Conservation (phyloP, 257 asterid species). For the Plantago major region DNA sequence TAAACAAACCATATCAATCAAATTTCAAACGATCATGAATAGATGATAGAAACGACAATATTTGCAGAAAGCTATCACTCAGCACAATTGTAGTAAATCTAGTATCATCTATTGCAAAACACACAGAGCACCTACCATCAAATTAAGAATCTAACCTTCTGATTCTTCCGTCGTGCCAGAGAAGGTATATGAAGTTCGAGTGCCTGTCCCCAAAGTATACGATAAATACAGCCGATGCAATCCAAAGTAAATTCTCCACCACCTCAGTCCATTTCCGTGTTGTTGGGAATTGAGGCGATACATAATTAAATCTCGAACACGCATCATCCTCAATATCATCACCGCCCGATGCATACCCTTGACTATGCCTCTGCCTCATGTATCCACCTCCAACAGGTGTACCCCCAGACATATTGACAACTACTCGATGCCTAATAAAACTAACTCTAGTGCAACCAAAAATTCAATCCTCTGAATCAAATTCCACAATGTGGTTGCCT, state of each 20-base stretch:
- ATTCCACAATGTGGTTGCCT: background rate
- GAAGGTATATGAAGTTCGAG: slow-evolving; percentile 43
- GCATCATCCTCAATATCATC: slow-evolving; percentile 72
- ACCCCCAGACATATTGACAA: slow-evolving; percentile 50
- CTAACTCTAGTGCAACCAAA: slow-evolving; percentile 9
- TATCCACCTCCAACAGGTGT: slow-evolving; percentile 46
- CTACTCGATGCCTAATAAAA: background rate
- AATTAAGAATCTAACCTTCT: slow-evolving; percentile 31
- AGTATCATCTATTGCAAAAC: too few species aligned
- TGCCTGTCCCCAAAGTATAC: slow-evolving; percentile 48
- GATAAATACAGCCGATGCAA: slow-evolving; percentile 46
- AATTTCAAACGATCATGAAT: background rate
- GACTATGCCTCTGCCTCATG: slow-evolving; percentile 59
- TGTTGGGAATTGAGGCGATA: slow-evolving; percentile 27
- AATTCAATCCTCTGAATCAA: slow-evolving; percentile 3
- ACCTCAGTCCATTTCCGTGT: slow-evolving; percentile 42
- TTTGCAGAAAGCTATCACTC: background rate
- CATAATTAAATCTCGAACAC: slow-evolving; percentile 34
- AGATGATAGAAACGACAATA: background rate
- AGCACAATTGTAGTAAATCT: too few species aligned
- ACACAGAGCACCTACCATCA: background rate
- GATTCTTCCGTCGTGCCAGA: slow-evolving; percentile 48
- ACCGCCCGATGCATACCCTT: slow-evolving; percentile 55
- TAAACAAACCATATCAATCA: background rate
- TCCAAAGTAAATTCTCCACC: slow-evolving; percentile 51